Percentiles rank a stretch among this genome's conserved stretches.
Conservation (phyloP, 805 yeast species). For the Kluyveromyces aestuarii region DNA sequence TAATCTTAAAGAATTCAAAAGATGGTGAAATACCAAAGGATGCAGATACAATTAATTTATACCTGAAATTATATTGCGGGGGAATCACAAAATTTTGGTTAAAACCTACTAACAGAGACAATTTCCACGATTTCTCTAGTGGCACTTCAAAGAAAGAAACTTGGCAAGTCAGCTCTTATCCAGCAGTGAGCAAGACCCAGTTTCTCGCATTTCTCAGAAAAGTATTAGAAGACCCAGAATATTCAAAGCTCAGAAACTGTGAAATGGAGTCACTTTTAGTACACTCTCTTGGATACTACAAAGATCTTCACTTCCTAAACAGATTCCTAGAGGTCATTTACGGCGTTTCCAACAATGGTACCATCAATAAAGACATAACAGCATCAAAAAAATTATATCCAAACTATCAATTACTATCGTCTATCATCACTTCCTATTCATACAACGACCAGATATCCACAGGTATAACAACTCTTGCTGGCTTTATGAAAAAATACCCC, state of each 20-base stretch:
- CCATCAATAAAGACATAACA: background rate
- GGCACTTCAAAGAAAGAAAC: background rate
- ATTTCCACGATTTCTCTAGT: background rate
- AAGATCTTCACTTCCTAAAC: constrained; percentile 12
- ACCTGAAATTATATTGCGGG: constrained; percentile 22
- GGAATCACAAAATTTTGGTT: constrained; percentile 17
- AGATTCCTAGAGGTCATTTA: constrained; percentile 13
- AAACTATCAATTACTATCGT: constrained; percentile 11
- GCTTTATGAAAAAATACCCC: constrained; percentile 14
- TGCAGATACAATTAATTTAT: constrained; percentile 11
- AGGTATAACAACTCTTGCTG: constrained; percentile 12
- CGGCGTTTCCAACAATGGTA: constrained; percentile 8
- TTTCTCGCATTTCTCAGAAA: constrained; percentile 7
- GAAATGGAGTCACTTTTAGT: constrained; percentile 17
- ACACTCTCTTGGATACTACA: constrained; percentile 18
- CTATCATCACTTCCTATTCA: constrained; percentile 16
- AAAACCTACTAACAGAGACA: background rate
- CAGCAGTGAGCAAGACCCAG: constrained; percentile 6
- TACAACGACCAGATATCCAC: constrained; percentile 9
- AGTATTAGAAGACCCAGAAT: constrained; percentile 8
- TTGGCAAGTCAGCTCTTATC: constrained; percentile 6
- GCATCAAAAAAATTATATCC: constrained; percentile 8
- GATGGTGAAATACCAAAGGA: constrained; percentile 9
- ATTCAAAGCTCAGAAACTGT: constrained; percentile 6
- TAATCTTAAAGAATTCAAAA: constrained; percentile 9